Base-by-base conservation (phyloP, 2,329 filamentous ascomycete species). In the Phyllosticta capitalensis region DNA sequence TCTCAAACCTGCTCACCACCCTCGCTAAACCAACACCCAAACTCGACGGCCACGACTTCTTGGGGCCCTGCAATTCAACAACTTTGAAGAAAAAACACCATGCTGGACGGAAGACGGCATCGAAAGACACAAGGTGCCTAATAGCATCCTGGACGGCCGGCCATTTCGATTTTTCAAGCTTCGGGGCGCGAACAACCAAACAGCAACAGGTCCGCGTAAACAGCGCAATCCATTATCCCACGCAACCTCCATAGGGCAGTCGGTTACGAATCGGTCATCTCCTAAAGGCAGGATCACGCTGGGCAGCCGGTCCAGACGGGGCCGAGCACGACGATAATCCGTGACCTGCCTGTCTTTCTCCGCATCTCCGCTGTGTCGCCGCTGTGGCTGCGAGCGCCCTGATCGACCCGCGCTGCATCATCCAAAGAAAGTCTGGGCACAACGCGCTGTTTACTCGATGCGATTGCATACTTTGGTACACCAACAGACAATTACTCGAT, bases 1-100 rank as follows among this genome's bases (percentile, higher is more conserved):
- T 52, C 55, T 57, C 55, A 57, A 58, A 58, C 20, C 4, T 54
- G 33, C 56, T 58, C 56, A 49, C 24, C 56, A 49, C 24, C 22
- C 17, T 19, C 48, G 3, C 56, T 30, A 26, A 12, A 49, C 17
- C 45, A 4, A 12, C 48, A 20, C 6, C 28, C 12, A 24, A 52
- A 17, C 26, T n/a, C 38, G n/a, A 45, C 17, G 38, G 38, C 38
- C 38, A 45, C 38, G 38, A 45, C 38, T 45, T n/a, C 17, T n/a
- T n/a, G 30, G 14, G 30, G 30, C 10, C 9, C 30, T 12, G 14
- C 9, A 38, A 14, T n/a, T n/a, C 14, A 3, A 45, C 38, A 45
- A 45, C 38, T n/a, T 26, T 26, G 4, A 26, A 45, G 17, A 6
- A 5, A 5, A 12, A n/a, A 45, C 38, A 45, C 38, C 38, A 17